Conservation (phyloP, 164 flowering plant species). For the Sextonia rubra region DNA sequence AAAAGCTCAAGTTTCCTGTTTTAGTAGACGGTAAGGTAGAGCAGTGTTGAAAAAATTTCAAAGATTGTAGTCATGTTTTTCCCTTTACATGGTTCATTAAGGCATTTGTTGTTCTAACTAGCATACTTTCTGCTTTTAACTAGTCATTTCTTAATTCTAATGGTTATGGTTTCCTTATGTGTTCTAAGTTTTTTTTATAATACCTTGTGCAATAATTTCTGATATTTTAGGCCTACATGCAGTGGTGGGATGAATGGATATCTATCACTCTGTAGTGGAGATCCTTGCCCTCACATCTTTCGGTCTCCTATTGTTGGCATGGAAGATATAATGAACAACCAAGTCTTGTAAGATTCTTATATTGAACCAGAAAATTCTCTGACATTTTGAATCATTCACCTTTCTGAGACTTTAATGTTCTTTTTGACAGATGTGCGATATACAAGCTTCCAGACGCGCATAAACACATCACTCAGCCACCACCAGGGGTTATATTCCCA, state of each 20-base stretch:
- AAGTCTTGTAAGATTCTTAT: slow-evolving; percentile 70
- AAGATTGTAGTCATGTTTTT: not conserved
- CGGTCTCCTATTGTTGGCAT: slow-evolving; percentile 68
- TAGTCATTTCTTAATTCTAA: not conserved
- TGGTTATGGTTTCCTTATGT: not conserved
- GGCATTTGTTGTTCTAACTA: not conserved
- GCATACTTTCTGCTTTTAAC: not conserved
- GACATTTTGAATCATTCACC: not conserved
- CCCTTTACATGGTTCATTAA: not conserved
- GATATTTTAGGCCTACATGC: slow-evolving; percentile 50
- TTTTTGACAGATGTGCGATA: slow-evolving; percentile 62
- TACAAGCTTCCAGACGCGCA: slow-evolving; percentile 81
- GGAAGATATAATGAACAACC: slow-evolving; percentile 84
- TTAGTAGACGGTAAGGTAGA: not conserved
- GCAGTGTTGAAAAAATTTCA: too few relatives aligned
- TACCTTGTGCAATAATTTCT: slow-evolving; percentile 18
- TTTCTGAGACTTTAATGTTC: slow-evolving; percentile 1
- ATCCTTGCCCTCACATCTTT: slow-evolving; percentile 84
- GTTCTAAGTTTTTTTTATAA: slow-evolving; percentile 1
- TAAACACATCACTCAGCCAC: slow-evolving; percentile 75
- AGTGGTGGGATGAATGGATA: slow-evolving; percentile 99
- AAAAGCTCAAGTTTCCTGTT: not conserved
- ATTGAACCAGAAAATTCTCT: not conserved
- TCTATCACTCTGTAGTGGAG: slow-evolving; percentile 81
- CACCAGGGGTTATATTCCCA: slow-evolving; percentile 73